Conservation (phyloP, 306 rosid species). For the Oxytropis ochrocephala region DNA sequence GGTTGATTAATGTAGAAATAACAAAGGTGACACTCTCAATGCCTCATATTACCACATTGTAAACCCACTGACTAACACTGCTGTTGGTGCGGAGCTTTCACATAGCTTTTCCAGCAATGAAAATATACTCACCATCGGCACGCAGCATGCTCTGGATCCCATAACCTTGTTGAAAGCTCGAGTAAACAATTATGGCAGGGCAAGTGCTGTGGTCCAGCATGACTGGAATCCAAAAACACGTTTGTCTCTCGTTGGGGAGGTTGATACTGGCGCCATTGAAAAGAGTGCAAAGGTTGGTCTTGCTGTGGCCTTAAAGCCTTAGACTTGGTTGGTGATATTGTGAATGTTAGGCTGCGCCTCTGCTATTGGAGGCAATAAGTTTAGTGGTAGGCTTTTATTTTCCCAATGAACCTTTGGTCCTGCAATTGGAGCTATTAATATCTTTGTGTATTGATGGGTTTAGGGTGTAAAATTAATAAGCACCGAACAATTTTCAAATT, state of each 20-base stretch:
- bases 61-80: conserved; percentile 77
- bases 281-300: conserved; percentile 93
- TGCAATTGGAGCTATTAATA: conserved; percentile 32
- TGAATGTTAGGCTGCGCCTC: conserved; percentile 14
- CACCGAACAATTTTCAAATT: conserved; percentile 26
- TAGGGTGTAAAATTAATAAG: conserved; percentile 59
- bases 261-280: conserved; percentile 69
- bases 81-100: conserved; percentile 85
- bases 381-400: conserved; percentile 25
- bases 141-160: conserved; percentile 84
- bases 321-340: neutral
- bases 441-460: conserved; percentile 45
- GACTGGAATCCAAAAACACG: conserved; percentile 79
- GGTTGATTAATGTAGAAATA: conserved; percentile 46
- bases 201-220: conserved; percentile 82
- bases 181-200: conserved; percentile 75
- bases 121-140: conserved; percentile 67
- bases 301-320: conserved; percentile 85
- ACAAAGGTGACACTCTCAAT: conserved; percentile 65
- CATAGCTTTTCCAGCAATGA: conserved; percentile 75
- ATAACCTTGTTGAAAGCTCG: conserved; percentile 77
- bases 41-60: conserved; percentile 81
- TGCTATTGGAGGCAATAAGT: conserved; percentile 30
- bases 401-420: conserved; percentile 35
- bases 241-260: conserved; percentile 81